Evolutionary conservation across 2,329 filamentous ascomycete species (phyloP).

Genomic region (Sclerotinia glacialis): DNA sequence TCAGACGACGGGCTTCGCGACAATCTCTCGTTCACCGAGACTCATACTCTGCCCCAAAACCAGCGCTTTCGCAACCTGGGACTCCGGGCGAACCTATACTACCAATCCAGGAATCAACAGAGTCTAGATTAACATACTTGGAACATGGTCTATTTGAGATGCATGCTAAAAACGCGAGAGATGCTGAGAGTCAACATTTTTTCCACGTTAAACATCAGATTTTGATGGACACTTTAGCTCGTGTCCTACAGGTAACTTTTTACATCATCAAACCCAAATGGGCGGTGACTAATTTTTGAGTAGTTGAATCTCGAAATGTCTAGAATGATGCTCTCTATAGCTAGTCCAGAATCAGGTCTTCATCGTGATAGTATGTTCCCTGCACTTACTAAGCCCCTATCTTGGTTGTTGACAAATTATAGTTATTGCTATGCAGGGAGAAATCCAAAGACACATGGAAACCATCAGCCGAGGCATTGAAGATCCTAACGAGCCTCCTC

Average conservation of each 20-base stretch:
- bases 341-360: constrained; percentile 70
- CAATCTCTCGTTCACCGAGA: constrained; percentile 93
- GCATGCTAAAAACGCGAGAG: constrained; percentile 69
- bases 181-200: constrained; percentile 77
- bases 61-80: constrained; percentile 70
- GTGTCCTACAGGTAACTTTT: constrained; percentile 60
- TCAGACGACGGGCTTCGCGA: constrained; percentile 89
- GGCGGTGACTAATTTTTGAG: constrained; percentile 39
- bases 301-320: constrained; percentile 85
- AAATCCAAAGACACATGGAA: constrained; percentile 61
- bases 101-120: constrained; percentile 68
- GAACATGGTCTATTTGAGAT: constrained; percentile 84
- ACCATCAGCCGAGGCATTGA: constrained; percentile 52
- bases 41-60: constrained; percentile 76
- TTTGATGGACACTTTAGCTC: constrained; percentile 74
- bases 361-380: constrained; percentile 72
- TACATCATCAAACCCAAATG: constrained; percentile 16
- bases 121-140: constrained; percentile 69
- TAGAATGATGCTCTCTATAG: constrained; percentile 67
- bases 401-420: constrained; percentile 33
- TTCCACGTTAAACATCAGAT: constrained; percentile 79
- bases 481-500: constrained; percentile 64
- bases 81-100: constrained; percentile 79
- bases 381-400: constrained; percentile 26
- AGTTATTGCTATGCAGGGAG: constrained; percentile 57